Evolutionary conservation across 768 basidiomycete genomes (phyloP).

Genomic region (Russula sp.): DNA sequence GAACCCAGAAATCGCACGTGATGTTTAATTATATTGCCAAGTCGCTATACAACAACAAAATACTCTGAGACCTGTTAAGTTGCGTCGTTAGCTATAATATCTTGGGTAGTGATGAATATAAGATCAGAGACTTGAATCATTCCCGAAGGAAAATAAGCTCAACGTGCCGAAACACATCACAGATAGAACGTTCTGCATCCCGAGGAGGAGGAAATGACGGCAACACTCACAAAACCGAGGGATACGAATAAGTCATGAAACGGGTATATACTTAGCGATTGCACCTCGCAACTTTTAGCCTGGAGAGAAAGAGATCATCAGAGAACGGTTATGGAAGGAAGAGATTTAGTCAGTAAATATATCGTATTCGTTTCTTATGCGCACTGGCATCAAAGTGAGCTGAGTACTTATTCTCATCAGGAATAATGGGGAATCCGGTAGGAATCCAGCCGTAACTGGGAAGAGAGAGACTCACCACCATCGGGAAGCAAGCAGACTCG

Average conservation of each 20-base stretch:
- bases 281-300: neutral
- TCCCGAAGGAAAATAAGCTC: slow-evolving; percentile 58
- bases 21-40: neutral
- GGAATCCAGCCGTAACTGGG: neutral
- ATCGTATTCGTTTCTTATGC: slow-evolving; percentile 55
- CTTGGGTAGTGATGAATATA: slow-evolving; percentile 1
- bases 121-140: slow-evolving; percentile 80
- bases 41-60: neutral
- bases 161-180: slow-evolving; percentile 59
- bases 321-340: neutral
- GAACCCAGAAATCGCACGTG: neutral
- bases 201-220: slow-evolving; percentile 28
- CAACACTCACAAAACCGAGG: slow-evolving; percentile 34
- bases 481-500: neutral
- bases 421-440: neutral
- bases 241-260: neutral
- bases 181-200: slow-evolving; percentile 47
- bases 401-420: slow-evolving; percentile 45
- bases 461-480: slow-evolving; percentile 14
- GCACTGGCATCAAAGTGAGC: slow-evolving; percentile 59
- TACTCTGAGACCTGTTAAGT: slow-evolving; percentile 1
- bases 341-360: slow-evolving; percentile 39
- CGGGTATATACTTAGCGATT: neutral
- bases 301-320: slow-evolving; percentile 10
- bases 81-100: slow-evolving; percentile 5